These are phyloP conservation scores for Leccinum ochraceum DNA, from an alignment of 768 basidiomycete species.

Conservation along the genomic window DNA sequence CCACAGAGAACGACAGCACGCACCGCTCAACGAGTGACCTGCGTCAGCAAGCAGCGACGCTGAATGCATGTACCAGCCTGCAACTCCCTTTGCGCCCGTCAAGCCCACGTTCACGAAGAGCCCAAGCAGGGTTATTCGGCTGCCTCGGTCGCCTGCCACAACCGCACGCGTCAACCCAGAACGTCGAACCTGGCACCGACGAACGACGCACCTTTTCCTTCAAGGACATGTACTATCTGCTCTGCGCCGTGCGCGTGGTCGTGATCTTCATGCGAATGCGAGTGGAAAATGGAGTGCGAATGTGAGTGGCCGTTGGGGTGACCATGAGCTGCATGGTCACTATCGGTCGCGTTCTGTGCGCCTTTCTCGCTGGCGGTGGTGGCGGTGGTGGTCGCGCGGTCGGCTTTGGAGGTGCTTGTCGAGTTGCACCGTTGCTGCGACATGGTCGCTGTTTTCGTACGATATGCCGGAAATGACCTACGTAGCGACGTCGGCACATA, in stretches of 20 bases:
- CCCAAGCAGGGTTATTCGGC: conserved; percentile 82
- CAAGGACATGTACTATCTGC: conserved; percentile 64
- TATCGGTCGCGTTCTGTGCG: conserved; percentile 3
- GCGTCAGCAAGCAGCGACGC: conserved; percentile 92
- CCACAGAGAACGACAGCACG: conserved; percentile 30
- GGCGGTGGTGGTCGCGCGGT: conserved; percentile 33
- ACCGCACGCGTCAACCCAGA: conserved; percentile 1
- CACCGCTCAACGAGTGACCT: conserved; percentile 87
- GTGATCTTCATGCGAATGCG: conserved; percentile 62
- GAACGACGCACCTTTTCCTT: conserved; percentile 56
- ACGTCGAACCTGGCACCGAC: background rate
- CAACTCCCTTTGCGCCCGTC: conserved; percentile 80
- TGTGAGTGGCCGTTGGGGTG: conserved; percentile 47
- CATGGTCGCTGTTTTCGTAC: conserved; percentile 20
- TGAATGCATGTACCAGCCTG: conserved; percentile 89
- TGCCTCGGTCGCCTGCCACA: conserved; percentile 71
- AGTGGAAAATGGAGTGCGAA: conserved; percentile 66
- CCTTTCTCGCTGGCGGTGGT: conserved; percentile 21
- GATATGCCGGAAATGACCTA: conserved; percentile 14
- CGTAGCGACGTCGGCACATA: background rate
- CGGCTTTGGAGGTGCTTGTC: conserved; percentile 15
- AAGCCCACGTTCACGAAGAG: conserved; percentile 80
- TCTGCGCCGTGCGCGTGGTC: conserved; percentile 63
- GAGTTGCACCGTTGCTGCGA: conserved; percentile 21
- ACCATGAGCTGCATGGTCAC: conserved; percentile 38